These are phyloP conservation scores for Zoysia pacifica DNA, from an alignment of 176 grass and related monocot species.

Conservation along the genomic window DNA sequence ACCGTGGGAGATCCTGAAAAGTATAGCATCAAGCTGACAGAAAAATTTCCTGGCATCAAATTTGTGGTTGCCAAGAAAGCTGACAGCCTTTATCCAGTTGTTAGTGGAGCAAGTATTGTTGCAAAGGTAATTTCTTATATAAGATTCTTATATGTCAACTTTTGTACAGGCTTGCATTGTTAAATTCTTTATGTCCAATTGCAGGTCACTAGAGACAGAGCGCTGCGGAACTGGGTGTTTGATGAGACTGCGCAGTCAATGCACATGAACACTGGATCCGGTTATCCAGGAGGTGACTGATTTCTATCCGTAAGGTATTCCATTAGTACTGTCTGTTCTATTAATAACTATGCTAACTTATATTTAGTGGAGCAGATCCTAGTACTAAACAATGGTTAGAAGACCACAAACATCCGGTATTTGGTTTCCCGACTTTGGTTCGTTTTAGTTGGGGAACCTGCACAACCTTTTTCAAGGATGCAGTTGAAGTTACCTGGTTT, in stretches of 20 bases:
- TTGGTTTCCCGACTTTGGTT: conserved; percentile 91
- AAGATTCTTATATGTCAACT: not conserved
- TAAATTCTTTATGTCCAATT: conserved; percentile 29
- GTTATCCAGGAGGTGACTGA: conserved; percentile 82
- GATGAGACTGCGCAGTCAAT: conserved; percentile 77
- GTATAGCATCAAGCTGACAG: conserved; percentile 75
- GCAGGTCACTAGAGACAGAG: conserved; percentile 88
- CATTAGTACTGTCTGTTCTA: not conserved
- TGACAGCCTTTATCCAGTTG: conserved; percentile 93
- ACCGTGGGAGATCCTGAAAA: conserved; percentile 94
- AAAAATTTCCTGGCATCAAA: conserved; percentile 81
- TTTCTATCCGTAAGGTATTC: conserved; percentile 14
- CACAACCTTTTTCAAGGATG: conserved; percentile 66
- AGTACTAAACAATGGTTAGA: conserved; percentile 85
- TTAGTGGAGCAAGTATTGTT: conserved; percentile 96
- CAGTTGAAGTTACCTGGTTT: conserved; percentile 77
- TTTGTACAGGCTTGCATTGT: not conserved
- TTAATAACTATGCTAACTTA: conserved; percentile 9
- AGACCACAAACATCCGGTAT: conserved; percentile 73
- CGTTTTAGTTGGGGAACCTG: conserved; percentile 98
- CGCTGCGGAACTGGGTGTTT: conserved; percentile 77
- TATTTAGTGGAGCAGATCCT: conserved; percentile 61
- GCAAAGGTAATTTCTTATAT: conserved; percentile 63
- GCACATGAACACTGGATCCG: conserved; percentile 87
- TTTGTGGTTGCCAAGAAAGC: conserved; percentile 97